Conservation (phyloP, 805 yeast genomes). For the Clavispora santaluciae region DNA sequence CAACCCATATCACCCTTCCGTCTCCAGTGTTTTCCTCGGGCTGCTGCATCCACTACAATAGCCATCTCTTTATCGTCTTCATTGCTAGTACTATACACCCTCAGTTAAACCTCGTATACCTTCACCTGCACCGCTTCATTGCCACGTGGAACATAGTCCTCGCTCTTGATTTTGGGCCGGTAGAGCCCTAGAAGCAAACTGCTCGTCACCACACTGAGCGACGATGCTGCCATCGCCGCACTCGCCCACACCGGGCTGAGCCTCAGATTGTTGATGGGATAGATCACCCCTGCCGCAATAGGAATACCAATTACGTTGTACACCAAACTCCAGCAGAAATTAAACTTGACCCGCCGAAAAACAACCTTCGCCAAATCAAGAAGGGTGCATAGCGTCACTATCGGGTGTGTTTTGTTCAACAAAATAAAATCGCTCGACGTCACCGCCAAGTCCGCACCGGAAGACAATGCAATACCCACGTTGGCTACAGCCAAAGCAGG, state of each 20-base stretch:
- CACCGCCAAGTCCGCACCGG: slow-evolving; percentile 73
- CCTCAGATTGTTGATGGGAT: slow-evolving; percentile 50
- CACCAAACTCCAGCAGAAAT: slow-evolving; percentile 56
- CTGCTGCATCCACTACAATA: no score
- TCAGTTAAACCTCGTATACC: slow-evolving; percentile 1
- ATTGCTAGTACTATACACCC: no score
- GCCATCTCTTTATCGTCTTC: no score
- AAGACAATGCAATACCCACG: slow-evolving; percentile 71
- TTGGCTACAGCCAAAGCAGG: slow-evolving; percentile 74
- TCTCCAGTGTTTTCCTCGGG: no score
- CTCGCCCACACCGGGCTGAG: slow-evolving; percentile 63
- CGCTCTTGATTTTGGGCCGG: slow-evolving; percentile 30
- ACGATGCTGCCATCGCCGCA: slow-evolving; percentile 60
- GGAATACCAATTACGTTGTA: slow-evolving; percentile 57
- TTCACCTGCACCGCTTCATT: neutral
- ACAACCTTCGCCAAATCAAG: slow-evolving; percentile 48
- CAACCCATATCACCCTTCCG: no score
- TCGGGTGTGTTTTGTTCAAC: slow-evolving; percentile 48
- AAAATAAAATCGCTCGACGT: slow-evolving; percentile 72
- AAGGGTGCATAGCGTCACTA: slow-evolving; percentile 49
- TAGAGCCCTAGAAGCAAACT: slow-evolving; percentile 49
- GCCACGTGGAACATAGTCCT: slow-evolving; percentile 1
- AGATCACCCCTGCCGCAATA: slow-evolving; percentile 63
- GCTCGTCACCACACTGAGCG: slow-evolving; percentile 54
- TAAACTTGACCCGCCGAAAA: slow-evolving; percentile 49